Percentiles rank a stretch among this genome's conserved stretches.
phyloP scores from a whole-genome alignment of 495 filamentous ascomycete genomes.

The Xylaria intraflava region DNA sequence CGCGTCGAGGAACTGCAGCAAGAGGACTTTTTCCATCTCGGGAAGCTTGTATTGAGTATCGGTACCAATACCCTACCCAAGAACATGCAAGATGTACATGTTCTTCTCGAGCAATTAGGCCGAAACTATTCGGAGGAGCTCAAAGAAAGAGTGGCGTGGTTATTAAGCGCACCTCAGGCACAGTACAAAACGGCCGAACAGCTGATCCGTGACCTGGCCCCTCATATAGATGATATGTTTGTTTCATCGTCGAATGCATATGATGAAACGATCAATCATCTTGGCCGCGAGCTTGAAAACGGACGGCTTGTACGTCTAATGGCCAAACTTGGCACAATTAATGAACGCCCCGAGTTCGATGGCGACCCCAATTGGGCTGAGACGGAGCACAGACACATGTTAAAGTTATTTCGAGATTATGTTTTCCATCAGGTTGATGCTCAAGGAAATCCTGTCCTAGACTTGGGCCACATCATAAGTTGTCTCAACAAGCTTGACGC shows the following conservation, averaged over 20 bases:
- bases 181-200: slow-evolving; percentile 64
- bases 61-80: slow-evolving; percentile 54
- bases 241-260: slow-evolving; percentile 47
- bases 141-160: slow-evolving; percentile 68
- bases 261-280: slow-evolving; percentile 53
- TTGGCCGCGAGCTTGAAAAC: slow-evolving; percentile 82
- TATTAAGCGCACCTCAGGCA: slow-evolving; percentile 51
- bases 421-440: slow-evolving; percentile 92
- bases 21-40: slow-evolving; percentile 82
- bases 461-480: slow-evolving; percentile 75
- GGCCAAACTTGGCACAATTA: slow-evolving; percentile 76
- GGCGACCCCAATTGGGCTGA: slow-evolving; percentile 74
- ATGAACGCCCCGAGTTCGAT: slow-evolving; percentile 81
- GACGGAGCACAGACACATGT: slow-evolving; percentile 78
- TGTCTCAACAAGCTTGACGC: slow-evolving; percentile 91
- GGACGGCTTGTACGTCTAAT: slow-evolving; percentile 76
- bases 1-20: slow-evolving; percentile 70
- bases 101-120: slow-evolving; percentile 61
- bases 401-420: slow-evolving; percentile 94
- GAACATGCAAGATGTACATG: slow-evolving; percentile 51
- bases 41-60: slow-evolving; percentile 72
- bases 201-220: slow-evolving; percentile 68
- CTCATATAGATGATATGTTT: slow-evolving; percentile 66
- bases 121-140: slow-evolving; percentile 67
- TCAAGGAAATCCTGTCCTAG: slow-evolving; percentile 69